phyloP scores from a whole-genome alignment of 1,139 yeast genomes.

The Geotrichum candidum region DNA sequence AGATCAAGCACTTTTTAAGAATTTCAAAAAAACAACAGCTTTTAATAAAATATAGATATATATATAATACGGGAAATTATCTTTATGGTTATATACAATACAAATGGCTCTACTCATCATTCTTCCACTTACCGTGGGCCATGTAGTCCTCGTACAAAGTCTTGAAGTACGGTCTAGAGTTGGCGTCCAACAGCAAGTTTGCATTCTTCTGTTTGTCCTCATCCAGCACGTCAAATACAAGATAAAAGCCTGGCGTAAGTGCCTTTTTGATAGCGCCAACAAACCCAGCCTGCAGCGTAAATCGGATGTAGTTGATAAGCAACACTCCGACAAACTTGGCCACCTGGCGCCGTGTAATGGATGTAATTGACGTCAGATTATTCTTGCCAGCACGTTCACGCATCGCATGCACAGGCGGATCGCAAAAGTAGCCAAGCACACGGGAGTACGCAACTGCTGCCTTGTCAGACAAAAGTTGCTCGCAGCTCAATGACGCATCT shows the following conservation, averaged over 20 bases:
- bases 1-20: neutral
- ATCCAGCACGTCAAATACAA: conserved; percentile 65
- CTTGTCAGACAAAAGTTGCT: conserved; percentile 27
- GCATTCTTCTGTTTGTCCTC: conserved; percentile 57
- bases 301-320: conserved; percentile 45
- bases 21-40: neutral
- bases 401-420: conserved; percentile 46
- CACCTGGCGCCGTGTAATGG: conserved; percentile 51
- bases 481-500: neutral
- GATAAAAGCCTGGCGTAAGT: conserved; percentile 52
- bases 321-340: conserved; percentile 60
- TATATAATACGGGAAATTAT: neutral
- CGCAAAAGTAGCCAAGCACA: conserved; percentile 63
- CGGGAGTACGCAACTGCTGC: conserved; percentile 51
- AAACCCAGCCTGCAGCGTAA: conserved; percentile 50
- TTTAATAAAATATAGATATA: no score
- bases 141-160: conserved; percentile 66
- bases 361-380: conserved; percentile 50
- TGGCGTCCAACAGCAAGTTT: conserved; percentile 63
- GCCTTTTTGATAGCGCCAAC: conserved; percentile 45
- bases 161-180: conserved; percentile 65
- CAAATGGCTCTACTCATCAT: conserved; percentile 35
- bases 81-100: neutral
- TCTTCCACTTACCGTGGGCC: conserved; percentile 79
- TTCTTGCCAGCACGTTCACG: conserved; percentile 26